Percentiles rank a stretch among this genome's conserved stretches.
These are phyloP conservation scores for Geranium incanum DNA, from an alignment of 441 rosid genomes.

Conservation along the genomic window DNA sequence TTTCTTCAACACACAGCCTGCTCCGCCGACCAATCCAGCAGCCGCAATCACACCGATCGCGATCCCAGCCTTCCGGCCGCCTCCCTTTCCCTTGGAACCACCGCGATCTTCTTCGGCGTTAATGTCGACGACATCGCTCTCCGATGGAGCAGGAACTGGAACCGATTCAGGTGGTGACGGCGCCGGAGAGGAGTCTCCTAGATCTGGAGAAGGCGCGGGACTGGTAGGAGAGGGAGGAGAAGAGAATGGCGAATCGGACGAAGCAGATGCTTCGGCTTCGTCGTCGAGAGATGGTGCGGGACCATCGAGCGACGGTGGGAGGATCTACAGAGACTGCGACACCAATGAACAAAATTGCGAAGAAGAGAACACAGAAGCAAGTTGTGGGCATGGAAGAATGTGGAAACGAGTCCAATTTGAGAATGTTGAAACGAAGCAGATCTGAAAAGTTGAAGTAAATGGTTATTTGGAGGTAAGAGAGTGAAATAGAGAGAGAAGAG, in stretches of 20 bases:
- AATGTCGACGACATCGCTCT: background rate
- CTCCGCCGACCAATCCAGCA: background rate
- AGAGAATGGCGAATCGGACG: background rate
- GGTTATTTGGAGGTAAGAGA: background rate
- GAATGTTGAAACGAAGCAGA: background rate
- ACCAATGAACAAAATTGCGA: background rate
- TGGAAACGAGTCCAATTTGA: background rate
- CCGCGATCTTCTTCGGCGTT: background rate
- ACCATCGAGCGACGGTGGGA: background rate
- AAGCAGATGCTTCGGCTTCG: background rate
- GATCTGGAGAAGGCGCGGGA: slow-evolving; percentile 20
- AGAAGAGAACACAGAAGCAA: background rate
- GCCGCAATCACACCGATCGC: background rate
- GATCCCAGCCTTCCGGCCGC: background rate
- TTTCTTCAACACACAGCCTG: background rate
- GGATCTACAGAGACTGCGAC: background rate
- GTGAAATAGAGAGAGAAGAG: background rate
- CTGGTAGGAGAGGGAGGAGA: slow-evolving; percentile 25
- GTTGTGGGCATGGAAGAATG: background rate
- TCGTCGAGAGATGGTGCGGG: background rate
- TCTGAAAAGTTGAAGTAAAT: background rate
- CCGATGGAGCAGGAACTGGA: background rate
- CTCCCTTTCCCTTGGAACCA: background rate
- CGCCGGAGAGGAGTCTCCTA: slow-evolving; percentile 21
- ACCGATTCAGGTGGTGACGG: slow-evolving; percentile 28